Evolutionary conservation across 306 rosid genomes (phyloP).

Genomic region (Cucurbita argyrosperma): DNA sequence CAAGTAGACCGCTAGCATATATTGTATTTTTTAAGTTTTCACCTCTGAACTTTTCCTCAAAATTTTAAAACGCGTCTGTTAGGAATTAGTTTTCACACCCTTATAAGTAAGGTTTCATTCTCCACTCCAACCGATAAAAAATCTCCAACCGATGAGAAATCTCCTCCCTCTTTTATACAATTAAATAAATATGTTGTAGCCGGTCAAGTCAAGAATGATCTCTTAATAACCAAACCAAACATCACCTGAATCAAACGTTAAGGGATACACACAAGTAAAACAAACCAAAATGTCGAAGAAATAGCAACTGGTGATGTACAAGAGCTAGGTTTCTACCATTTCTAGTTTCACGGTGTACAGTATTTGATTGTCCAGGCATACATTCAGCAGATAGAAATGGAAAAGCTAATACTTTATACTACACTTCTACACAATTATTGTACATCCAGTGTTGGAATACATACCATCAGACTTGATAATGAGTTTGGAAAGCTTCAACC

Average conservation of each 20-base stretch:
- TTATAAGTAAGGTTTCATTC: no score
- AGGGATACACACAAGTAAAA: background rate
- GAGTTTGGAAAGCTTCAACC: slow-evolving; percentile 14
- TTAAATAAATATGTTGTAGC: background rate
- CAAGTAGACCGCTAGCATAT: no score
- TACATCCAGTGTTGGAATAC: background rate
- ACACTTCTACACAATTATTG: background rate
- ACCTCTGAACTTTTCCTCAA: no score
- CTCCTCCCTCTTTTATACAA: no score
- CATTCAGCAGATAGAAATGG: background rate
- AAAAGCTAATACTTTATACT: background rate
- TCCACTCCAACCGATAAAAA: no score
- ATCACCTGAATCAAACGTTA: background rate
- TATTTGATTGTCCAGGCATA: background rate
- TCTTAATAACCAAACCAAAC: background rate
- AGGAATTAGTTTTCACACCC: no score
- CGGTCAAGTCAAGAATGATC: background rate
- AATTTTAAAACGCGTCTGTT: no score
- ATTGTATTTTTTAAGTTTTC: no score
- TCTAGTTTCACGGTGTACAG: background rate
- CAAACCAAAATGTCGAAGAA: background rate
- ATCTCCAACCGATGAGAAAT: no score
- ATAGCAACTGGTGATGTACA: background rate
- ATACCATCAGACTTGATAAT: background rate
- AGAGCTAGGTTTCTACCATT: background rate